Evolutionary conservation across 768 basidiomycete species (phyloP).

Genomic region (Lyophyllum shimeji): DNA sequence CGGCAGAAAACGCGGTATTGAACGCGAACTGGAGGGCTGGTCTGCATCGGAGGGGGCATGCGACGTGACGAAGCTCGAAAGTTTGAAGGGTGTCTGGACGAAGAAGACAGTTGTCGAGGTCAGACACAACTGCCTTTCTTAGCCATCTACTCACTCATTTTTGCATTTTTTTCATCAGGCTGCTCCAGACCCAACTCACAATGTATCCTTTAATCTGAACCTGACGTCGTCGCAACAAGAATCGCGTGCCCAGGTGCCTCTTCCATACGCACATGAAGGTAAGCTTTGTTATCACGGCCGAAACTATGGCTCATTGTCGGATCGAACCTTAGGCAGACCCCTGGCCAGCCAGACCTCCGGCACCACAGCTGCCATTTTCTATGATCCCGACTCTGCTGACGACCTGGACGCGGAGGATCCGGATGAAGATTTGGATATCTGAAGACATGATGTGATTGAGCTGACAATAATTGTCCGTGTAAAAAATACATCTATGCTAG

Average conservation of each 20-base stretch:
- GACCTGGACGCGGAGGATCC: slow-evolving; percentile 96
- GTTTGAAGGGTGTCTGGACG: slow-evolving; percentile 47
- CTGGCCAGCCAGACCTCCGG: slow-evolving; percentile 17
- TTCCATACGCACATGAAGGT: slow-evolving; percentile 92
- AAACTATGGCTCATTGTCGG: neutral
- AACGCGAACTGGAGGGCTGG: slow-evolving; percentile 70
- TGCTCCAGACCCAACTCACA: slow-evolving; percentile 60
- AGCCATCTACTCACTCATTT: neutral
- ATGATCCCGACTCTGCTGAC: slow-evolving; percentile 92
- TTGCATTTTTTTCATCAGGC: slow-evolving; percentile 20
- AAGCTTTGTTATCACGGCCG: slow-evolving; percentile 6
- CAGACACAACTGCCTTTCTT: slow-evolving; percentile 1
- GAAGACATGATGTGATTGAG: slow-evolving; percentile 3
- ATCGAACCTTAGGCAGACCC: slow-evolving; percentile 32
- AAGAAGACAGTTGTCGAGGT: slow-evolving; percentile 37
- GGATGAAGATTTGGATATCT: slow-evolving; percentile 92
- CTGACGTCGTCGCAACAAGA: slow-evolving; percentile 82
- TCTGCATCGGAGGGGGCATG: slow-evolving; percentile 35
- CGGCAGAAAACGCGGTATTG: slow-evolving; percentile 53
- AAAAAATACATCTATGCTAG: neutral
- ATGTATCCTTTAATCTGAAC: slow-evolving; percentile 84
- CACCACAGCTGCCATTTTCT: slow-evolving; percentile 61
- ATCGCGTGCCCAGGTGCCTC: slow-evolving; percentile 76
- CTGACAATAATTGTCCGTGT: neutral
- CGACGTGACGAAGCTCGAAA: slow-evolving; percentile 49